Evolutionary conservation across 1,284 basidiomycete species (phyloP).

Genomic region (Cutaneotrichosporon arboriforme): DNA sequence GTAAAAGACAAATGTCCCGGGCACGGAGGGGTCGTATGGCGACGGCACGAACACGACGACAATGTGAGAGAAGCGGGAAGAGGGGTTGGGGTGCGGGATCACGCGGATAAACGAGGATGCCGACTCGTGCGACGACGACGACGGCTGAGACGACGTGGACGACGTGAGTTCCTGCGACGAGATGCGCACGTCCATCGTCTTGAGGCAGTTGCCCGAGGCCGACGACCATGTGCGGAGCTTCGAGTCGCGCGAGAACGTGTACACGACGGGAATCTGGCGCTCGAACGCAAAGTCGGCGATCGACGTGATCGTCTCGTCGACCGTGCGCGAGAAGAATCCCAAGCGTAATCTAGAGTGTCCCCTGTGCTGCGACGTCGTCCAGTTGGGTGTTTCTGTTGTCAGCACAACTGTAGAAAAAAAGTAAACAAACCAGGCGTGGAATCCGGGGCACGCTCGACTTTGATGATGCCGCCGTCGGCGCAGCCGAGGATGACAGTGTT

Average conservation of each 20-base stretch:
- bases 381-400: slow-evolving; percentile 20
- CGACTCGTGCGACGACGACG: slow-evolving; percentile 10
- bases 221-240: slow-evolving; percentile 69
- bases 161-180: slow-evolving; percentile 12
- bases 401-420: background rate
- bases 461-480: slow-evolving; percentile 64
- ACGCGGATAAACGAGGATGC: slow-evolving; percentile 35
- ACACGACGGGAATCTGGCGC: slow-evolving; percentile 61
- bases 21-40: slow-evolving; percentile 27
- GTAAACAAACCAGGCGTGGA: slow-evolving; percentile 27
- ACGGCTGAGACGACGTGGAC: slow-evolving; percentile 1
- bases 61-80: slow-evolving; percentile 39
- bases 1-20: slow-evolving; percentile 46
- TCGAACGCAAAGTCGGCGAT: slow-evolving; percentile 27
- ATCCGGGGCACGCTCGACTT: slow-evolving; percentile 53
- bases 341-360: slow-evolving; percentile 32
- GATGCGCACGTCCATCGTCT: slow-evolving; percentile 40
- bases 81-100: slow-evolving; percentile 29
- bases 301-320: slow-evolving; percentile 36
- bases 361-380: slow-evolving; percentile 37
- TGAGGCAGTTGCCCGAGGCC: slow-evolving; percentile 39
- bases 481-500: slow-evolving; percentile 64
- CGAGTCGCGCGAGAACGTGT: slow-evolving; percentile 82
- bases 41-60: slow-evolving; percentile 44
- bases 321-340: slow-evolving; percentile 33